These are phyloP conservation scores for Colletotrichum chlorophyti DNA, from an alignment of 2,329 filamentous ascomycete species.

Conservation along the genomic window DNA sequence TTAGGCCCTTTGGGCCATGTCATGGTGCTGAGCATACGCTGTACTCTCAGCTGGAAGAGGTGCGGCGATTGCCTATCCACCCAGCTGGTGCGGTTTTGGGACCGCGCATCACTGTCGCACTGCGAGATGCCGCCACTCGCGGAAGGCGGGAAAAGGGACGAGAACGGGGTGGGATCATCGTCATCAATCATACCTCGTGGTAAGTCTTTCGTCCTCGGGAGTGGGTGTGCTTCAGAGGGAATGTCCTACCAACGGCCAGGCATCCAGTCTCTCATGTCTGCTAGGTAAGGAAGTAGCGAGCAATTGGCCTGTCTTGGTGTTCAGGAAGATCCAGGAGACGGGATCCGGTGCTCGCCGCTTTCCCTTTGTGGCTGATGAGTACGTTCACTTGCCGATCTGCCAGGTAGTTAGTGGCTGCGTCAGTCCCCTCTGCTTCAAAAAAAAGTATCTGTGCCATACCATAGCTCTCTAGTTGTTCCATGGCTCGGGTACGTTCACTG, in stretches of 20 bases:
- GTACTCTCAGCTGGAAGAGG: not conserved
- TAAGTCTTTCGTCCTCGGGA: no score
- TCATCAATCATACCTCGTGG: no score
- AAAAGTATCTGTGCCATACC: no score
- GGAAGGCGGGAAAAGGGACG: not conserved
- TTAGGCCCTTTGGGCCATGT: no score
- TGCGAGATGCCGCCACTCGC: constrained; percentile 5
- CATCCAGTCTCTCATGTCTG: not conserved
- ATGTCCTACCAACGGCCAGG: constrained; percentile 2
- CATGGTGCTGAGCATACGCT: no score
- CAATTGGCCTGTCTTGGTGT: no score
- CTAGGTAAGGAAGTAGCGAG: no score
- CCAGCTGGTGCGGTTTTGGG: not conserved
- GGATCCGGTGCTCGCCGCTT: constrained; percentile 1
- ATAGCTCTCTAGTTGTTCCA: no score
- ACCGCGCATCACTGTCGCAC: not conserved
- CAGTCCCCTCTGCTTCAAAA: no score
- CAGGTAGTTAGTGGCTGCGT: constrained; percentile 19
- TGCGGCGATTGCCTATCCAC: not conserved
- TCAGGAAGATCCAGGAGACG: not conserved
- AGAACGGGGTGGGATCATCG: constrained; percentile 1
- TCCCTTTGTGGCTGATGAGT: constrained; percentile 4
- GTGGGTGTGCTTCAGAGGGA: no score
- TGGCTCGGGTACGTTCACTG: no score
- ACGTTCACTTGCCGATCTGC: not conserved